phyloP scores from a whole-genome alignment of 2,329 filamentous ascomycete genomes.

The Penicillium brasilianum region DNA sequence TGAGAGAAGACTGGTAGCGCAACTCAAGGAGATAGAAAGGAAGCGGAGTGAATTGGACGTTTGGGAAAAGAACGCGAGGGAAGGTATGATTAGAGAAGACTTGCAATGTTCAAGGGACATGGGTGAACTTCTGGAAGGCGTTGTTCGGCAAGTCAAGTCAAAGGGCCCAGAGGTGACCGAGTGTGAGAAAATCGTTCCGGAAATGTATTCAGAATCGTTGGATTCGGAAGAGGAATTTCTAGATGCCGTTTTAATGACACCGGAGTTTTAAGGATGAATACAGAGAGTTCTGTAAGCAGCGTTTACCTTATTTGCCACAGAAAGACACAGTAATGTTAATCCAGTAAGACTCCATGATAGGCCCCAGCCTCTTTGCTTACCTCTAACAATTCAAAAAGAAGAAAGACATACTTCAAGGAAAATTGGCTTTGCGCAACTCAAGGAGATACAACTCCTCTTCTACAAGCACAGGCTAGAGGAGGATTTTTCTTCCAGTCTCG shows the following conservation, averaged over 20 bases:
- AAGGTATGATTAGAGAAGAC: constrained; percentile 10
- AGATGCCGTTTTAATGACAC: constrained; percentile 5
- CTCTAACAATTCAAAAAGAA: constrained; percentile 1
- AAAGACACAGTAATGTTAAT: neutral
- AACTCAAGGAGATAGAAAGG: constrained; percentile 8
- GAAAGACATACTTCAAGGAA: constrained; percentile 1
- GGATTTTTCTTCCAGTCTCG: constrained; percentile 39
- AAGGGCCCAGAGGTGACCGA: neutral
- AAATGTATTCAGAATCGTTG: constrained; percentile 8
- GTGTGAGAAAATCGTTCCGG: neutral
- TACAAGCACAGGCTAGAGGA: neutral
- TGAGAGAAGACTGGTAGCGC: constrained; percentile 1
- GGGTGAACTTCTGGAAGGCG: constrained; percentile 4
- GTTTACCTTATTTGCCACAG: constrained; percentile 2
- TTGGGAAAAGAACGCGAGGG: constrained; percentile 7
- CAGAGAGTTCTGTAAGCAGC: constrained; percentile 1
- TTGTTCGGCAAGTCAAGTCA: constrained; percentile 4
- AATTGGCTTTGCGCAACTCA: constrained; percentile 7
- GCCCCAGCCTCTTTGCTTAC: neutral
- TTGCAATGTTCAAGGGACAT: constrained; percentile 12
- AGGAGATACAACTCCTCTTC: constrained; percentile 7
- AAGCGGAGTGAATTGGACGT: constrained; percentile 3
- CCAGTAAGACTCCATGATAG: neutral
- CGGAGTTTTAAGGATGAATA: constrained; percentile 6
- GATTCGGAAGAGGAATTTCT: constrained; percentile 11